Percentiles rank a stretch among this genome's conserved stretches.
phyloP scores from a whole-genome alignment of 257 asterid genomes.

The Solanum neorickii region DNA sequence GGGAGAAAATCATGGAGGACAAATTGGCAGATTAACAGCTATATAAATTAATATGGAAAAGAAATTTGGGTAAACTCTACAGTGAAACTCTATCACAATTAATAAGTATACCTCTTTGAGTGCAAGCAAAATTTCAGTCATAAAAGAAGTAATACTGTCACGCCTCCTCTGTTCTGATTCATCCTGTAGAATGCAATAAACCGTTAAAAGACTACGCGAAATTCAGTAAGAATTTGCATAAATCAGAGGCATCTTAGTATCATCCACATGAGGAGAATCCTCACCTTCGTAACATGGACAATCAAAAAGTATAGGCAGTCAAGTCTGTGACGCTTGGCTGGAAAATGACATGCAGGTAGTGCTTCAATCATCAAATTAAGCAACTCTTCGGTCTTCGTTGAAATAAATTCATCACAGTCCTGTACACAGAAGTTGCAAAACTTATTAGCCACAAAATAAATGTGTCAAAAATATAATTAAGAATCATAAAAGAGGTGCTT shows the following conservation, averaged over 20 bases:
- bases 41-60: background rate
- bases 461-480: background rate
- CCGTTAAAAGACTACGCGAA: background rate
- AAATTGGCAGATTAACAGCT: background rate
- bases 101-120: constrained; percentile 63
- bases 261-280: background rate
- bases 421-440: constrained; percentile 16
- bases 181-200: constrained; percentile 41
- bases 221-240: background rate
- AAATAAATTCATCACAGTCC: constrained; percentile 50
- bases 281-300: constrained; percentile 67
- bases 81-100: background rate
- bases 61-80: background rate
- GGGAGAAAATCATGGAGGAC: background rate
- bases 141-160: constrained; percentile 51
- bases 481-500: background rate
- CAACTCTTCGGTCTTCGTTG: constrained; percentile 53
- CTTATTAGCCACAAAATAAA: background rate
- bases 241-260: background rate
- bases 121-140: constrained; percentile 82
- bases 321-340: constrained; percentile 89
- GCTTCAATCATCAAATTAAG: constrained; percentile 69
- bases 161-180: constrained; percentile 42
- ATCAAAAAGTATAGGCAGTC: constrained; percentile 78
- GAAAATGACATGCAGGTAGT: constrained; percentile 77